phyloP scores from a whole-genome alignment of 2,329 filamentous ascomycete species.

The Pochonia chlamydosporia region DNA sequence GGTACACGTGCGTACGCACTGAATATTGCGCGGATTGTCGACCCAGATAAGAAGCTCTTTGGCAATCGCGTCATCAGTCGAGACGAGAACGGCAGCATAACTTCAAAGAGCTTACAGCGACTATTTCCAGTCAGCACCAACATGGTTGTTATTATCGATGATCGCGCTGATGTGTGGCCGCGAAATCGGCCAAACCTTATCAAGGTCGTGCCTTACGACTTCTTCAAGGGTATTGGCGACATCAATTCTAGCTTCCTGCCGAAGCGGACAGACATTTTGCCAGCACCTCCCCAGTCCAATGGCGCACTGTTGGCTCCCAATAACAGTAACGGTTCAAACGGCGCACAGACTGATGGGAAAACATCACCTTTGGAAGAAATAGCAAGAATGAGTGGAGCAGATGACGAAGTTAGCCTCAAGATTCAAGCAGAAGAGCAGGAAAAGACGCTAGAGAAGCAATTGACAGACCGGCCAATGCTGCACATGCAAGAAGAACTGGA shows the following conservation, averaged over 20 bases:
- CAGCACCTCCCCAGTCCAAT: slow-evolving; percentile 20
- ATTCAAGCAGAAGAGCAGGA: slow-evolving; percentile 81
- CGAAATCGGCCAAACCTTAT: slow-evolving; percentile 88
- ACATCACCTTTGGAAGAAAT: slow-evolving; percentile 62
- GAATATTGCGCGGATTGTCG: slow-evolving; percentile 86
- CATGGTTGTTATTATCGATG: slow-evolving; percentile 99
- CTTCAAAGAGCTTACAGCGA: slow-evolving; percentile 81
- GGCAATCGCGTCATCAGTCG: slow-evolving; percentile 92
- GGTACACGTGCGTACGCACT: slow-evolving; percentile 94
- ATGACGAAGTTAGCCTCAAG: slow-evolving; percentile 62
- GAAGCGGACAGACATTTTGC: slow-evolving; percentile 57
- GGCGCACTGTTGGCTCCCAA: slow-evolving; percentile 10
- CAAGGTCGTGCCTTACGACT: slow-evolving; percentile 92
- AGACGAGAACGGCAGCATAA: slow-evolving; percentile 92
- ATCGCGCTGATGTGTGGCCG: slow-evolving; percentile 91
- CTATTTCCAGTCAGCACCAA: slow-evolving; percentile 95
- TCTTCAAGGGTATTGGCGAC: slow-evolving; percentile 96
- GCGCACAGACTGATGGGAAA: slow-evolving; percentile 17
- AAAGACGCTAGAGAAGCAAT: slow-evolving; percentile 78
- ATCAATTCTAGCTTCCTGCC: slow-evolving; percentile 98
- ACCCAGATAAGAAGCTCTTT: slow-evolving; percentile 83
- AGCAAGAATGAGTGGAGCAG: slow-evolving; percentile 67
- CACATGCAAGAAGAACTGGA: slow-evolving; percentile 90
- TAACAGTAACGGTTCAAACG: slow-evolving; percentile 1
- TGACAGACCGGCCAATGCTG: slow-evolving; percentile 82